Base-by-base conservation (phyloP, 1,139 yeast species). In the Yamadazyma diospyri region DNA sequence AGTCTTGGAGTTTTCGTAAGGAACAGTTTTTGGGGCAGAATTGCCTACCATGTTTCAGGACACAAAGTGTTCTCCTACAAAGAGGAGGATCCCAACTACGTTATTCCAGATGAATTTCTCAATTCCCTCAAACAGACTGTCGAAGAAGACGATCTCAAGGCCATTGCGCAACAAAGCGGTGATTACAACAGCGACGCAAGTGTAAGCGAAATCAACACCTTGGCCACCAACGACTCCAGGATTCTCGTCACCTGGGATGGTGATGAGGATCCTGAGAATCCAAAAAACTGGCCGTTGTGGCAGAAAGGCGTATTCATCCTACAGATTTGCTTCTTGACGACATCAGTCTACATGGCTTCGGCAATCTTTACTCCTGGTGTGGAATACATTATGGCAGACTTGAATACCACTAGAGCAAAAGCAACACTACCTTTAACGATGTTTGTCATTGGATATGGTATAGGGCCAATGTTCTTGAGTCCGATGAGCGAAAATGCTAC, bases 351-450 rank as follows among this genome's bases (percentile, higher is more conserved):
- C 45, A 72, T 76, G 68, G 81, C 78, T 4, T 66, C 83, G 1
- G 77, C 84, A 1, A 70, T 77, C 16, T 76, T 72, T 44, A 70
- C 83, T 1, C 82, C 85, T 0, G 81, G 80, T 11, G 38, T 60
- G 16, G 52, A 51, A 5, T 46, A 55, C 21, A 50, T 64, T 18
- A 53, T 45, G 53, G 51, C 32, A 14, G 47, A 55, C 43, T 67
- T 51, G 26, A 36, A 57, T 5, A 43, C 70, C 7, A 34, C 45
- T 23, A 43, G 46, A 25, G 47, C 49, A 2, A 45, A 51, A 25
- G 66, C 67, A 34, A 43, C 57, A 25, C 45, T 59, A 45, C 58
- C 75, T 41, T 49, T 64, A 38, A 40, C 65, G 2, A 38, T 62
- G 33, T 64, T 61, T 40, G 68, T 64, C 10, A 46, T 64, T 26